Conservation (phyloP, 768 basidiomycete genomes). For the Trametes villosa region DNA sequence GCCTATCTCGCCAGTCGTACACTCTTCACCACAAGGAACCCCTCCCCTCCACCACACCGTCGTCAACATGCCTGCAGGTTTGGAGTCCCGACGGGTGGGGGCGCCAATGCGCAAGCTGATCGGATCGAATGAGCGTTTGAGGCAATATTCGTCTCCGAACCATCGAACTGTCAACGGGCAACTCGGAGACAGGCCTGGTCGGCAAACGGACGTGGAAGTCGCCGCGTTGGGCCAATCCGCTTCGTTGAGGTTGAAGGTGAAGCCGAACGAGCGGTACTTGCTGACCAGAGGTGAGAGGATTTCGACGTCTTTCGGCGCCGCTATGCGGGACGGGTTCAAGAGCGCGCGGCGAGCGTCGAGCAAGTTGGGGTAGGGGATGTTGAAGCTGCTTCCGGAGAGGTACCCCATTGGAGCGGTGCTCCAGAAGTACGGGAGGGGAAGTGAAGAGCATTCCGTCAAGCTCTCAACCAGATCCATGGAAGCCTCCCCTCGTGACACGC, state of each 20-base stretch:
- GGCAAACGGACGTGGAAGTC: not conserved
- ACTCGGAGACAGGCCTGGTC: not conserved
- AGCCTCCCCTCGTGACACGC: not conserved
- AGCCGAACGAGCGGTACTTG: not conserved
- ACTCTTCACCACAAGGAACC: not conserved
- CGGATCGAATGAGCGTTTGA: too few relatives aligned
- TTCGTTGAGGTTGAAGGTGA: not conserved
- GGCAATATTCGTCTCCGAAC: not conserved
- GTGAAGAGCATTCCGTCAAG: not conserved
- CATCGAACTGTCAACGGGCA: not conserved
- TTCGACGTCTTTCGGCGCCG: not conserved
- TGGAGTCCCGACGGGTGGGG: too few relatives aligned
- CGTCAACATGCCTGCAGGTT: not conserved
- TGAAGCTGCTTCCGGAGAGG: not conserved
- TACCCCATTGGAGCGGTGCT: not conserved
- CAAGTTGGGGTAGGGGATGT: not conserved
- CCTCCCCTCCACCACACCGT: not conserved
- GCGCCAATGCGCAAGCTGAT: too few relatives aligned
- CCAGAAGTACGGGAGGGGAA: not conserved
- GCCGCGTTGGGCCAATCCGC: not conserved
- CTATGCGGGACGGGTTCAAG: not conserved
- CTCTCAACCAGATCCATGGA: not conserved
- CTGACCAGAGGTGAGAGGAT: not conserved
- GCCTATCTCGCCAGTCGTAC: not conserved
- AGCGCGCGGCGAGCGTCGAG: not conserved